Conservation (phyloP, 164 flowering plant genomes). For the Aristolochia contorta region DNA sequence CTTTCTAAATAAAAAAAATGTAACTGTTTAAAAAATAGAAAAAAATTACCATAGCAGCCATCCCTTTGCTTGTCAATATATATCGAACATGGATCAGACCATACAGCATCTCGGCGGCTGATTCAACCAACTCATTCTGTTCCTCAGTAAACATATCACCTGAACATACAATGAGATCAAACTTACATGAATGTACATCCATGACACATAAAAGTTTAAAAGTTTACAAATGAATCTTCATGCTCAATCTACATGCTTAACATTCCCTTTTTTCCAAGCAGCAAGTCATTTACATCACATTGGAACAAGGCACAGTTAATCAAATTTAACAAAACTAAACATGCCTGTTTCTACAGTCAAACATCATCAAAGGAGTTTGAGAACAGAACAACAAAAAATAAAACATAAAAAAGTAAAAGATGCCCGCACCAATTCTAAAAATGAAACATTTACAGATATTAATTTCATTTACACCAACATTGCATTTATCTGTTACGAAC, state of each 20-base stretch:
- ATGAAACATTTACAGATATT: too few species aligned
- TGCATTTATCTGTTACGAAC: too few species aligned
- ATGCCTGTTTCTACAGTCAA: not conserved
- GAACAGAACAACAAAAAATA: too few species aligned
- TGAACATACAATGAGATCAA: conserved; percentile 4
- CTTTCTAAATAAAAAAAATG: not conserved
- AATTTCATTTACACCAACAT: too few species aligned
- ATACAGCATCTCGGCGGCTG: conserved; percentile 79
- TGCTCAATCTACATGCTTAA: too few species aligned
- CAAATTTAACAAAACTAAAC: not conserved
- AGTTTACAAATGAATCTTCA: too few species aligned
- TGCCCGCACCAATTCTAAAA: too few species aligned
- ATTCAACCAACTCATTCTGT: conserved; percentile 70
- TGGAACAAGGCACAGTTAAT: not conserved
- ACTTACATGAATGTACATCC: not conserved
- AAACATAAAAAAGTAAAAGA: too few species aligned
- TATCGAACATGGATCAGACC: conserved; percentile 80
- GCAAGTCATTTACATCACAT: too few species aligned
- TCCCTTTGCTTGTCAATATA: conserved; percentile 65
- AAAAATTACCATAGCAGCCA: conserved; percentile 60
- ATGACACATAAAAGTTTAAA: too few species aligned
- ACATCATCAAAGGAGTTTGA: too few species aligned
- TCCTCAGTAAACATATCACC: conserved; percentile 71
- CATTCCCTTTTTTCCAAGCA: too few species aligned
- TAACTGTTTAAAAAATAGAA: not conserved